phyloP scores from a whole-genome alignment of 805 yeast species.

The Saccharomycopsis amapae region DNA sequence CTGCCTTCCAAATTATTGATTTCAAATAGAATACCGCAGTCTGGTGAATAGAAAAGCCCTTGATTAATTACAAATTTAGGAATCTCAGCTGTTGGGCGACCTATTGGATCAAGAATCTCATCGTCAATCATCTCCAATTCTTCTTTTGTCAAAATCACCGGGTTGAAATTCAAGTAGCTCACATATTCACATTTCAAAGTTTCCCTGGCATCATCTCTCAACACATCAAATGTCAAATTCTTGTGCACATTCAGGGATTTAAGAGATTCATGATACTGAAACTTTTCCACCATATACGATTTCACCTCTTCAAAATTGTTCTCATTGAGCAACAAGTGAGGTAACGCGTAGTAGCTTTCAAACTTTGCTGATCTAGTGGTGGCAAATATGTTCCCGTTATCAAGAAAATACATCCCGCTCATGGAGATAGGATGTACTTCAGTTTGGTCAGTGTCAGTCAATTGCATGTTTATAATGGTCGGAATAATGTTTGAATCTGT shows the following conservation, averaged over 20 bases:
- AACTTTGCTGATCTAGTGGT: constrained; percentile 59
- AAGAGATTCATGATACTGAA: no score
- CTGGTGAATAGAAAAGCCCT: constrained; percentile 77
- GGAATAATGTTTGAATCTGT: constrained; percentile 25
- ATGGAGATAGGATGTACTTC: constrained; percentile 45
- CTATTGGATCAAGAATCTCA: constrained; percentile 68
- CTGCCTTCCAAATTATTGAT: constrained; percentile 35
- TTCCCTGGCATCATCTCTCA: constrained; percentile 21
- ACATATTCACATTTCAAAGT: constrained; percentile 59
- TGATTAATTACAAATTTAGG: constrained; percentile 50
- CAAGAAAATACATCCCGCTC: constrained; percentile 59
- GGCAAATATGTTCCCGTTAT: constrained; percentile 54
- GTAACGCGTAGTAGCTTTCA: constrained; percentile 52
- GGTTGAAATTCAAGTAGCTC: constrained; percentile 57
- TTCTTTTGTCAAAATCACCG: constrained; percentile 45
- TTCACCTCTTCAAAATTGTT: constrained; percentile 18
- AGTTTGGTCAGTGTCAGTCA: constrained; percentile 38
- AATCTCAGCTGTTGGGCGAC: constrained; percentile 57
- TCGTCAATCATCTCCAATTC: constrained; percentile 60
- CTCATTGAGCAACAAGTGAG: constrained; percentile 43
- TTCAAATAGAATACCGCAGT: constrained; percentile 61
- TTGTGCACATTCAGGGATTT: no score
- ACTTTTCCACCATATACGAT: constrained; percentile 26
- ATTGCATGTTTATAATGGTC: background rate
- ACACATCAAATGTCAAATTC: background rate